A percentile compares a stretch with the other conserved stretches of the same genome.
These are phyloP conservation scores for Coniochaeta sp. DNA, from an alignment of 2,329 filamentous ascomycete species.

Conservation along the genomic window DNA sequence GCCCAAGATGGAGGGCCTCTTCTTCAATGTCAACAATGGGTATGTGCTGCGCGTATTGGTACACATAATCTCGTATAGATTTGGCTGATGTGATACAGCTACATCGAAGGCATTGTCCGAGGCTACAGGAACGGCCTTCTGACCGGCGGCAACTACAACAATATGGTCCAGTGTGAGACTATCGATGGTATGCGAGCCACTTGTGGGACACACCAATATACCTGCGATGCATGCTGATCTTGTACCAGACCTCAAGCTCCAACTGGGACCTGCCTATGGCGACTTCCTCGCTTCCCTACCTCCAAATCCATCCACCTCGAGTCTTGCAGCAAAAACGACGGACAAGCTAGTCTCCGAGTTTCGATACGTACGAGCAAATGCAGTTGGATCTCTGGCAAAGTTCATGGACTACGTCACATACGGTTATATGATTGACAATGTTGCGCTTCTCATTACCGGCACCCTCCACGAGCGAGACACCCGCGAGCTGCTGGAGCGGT, in stretches of 20 bases:
- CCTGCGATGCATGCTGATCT: slow-evolving; percentile 4
- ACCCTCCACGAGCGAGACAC: slow-evolving; percentile 97
- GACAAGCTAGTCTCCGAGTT: slow-evolving; percentile 98
- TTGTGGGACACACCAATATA: neutral
- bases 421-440: slow-evolving; percentile 99
- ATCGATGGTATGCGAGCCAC: slow-evolving; percentile 66
- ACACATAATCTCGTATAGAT: neutral
- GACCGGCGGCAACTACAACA: slow-evolving; percentile 84
- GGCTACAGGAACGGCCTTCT: slow-evolving; percentile 94
- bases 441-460: slow-evolving; percentile 93
- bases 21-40: slow-evolving; percentile 94
- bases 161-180: slow-evolving; percentile 94
- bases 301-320: slow-evolving; percentile 93
- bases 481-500: slow-evolving; percentile 86
- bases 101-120: slow-evolving; percentile 94
- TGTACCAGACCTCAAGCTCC: slow-evolving; percentile 84
- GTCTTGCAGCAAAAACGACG: slow-evolving; percentile 88
- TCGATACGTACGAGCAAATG: slow-evolving; percentile 89
- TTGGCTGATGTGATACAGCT: slow-evolving; percentile 45
- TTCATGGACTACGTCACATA: slow-evolving; percentile 99
- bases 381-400: slow-evolving; percentile 80
- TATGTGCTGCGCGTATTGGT: slow-evolving; percentile 31
- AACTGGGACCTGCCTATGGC: slow-evolving; percentile 92
- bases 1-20: slow-evolving; percentile 75
- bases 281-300: slow-evolving; percentile 92